Evolutionary conservation across 179 eudicot genomes (phyloP), one percentile per base, ranked within the genome.

Genomic region (Kewa caespitosa): DNA sequence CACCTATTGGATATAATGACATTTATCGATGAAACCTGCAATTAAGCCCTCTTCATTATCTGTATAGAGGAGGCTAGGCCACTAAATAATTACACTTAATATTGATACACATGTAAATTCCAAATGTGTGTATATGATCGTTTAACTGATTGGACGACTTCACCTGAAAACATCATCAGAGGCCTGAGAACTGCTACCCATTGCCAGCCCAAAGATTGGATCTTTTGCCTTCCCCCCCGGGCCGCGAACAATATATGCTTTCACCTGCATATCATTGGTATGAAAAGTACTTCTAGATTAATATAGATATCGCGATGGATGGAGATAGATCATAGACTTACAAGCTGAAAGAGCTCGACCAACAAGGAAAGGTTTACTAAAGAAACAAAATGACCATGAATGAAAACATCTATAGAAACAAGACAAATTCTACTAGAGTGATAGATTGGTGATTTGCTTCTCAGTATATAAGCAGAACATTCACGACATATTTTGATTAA

Each of bases 191-290:
- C 90, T 85, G 70, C 87, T 87, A 67, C 90, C 97, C 91, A 96
- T 91, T 78, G 88, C 76, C 76, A 96, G 90, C 71, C 99, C 99
- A 73, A 96, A 96, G 46, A 96, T 86, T 15, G 98, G 99, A 86
- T 96, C 99, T 84, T 91, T 93, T 28, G 98, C 98, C 82, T 96
- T 90, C 80, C 87, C 88, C 33, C 98, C 97, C 33, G 89, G 73
- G 68, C 98, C 90, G 41, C 81, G 70, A 82, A 88, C 90, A 70
- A 89, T 81, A 85, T 80, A 86, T 43, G 99, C 99, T 86, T 96
- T 89, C 80, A 95, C 88, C 99, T 95, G 82, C 0, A 43, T 8
- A 74, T 34, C 25, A 33, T 48, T 23, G 25, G 13, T 34, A 61
- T 48, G 50, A 14, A 36, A 39, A 41, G 23, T 1, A 32, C 18